Evolutionary conservation across 257 asterid species (phyloP).

Genomic region (Jasminum sambac): DNA sequence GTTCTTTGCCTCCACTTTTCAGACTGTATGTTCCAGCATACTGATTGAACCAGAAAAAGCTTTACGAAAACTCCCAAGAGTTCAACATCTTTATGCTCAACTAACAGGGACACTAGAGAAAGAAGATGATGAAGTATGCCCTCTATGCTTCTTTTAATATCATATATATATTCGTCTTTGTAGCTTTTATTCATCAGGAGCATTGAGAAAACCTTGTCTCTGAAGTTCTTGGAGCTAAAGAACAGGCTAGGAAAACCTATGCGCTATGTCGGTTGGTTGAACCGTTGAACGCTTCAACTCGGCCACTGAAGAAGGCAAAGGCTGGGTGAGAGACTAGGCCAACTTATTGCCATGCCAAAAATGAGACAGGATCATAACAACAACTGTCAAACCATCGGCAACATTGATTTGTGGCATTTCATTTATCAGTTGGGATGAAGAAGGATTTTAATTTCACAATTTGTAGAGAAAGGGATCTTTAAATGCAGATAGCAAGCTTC

Average conservation of each 20-base stretch:
- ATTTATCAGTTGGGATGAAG: background rate
- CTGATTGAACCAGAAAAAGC: constrained; percentile 74
- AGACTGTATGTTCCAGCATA: constrained; percentile 71
- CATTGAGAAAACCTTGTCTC: background rate
- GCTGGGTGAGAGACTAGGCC: no score
- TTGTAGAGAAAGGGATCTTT: background rate
- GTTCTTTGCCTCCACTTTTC: constrained; percentile 22
- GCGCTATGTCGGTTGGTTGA: background rate
- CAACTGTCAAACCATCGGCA: background rate
- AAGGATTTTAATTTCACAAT: background rate
- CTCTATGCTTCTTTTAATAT: constrained; percentile 10
- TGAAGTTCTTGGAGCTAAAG: background rate
- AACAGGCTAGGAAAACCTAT: background rate
- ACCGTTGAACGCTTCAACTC: no score
- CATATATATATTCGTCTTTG: background rate
- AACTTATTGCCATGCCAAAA: no score
- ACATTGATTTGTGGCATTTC: background rate
- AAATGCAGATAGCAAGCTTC: background rate
- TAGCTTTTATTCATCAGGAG: constrained; percentile 3
- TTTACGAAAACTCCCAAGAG: constrained; percentile 74
- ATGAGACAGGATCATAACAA: background rate
- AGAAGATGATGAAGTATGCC: constrained; percentile 84
- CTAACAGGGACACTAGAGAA: constrained; percentile 59
- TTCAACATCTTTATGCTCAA: constrained; percentile 93
- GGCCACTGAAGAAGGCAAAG: no score